phyloP scores from a whole-genome alignment of 805 yeast species.

The Candida pseudoglaebosa region DNA sequence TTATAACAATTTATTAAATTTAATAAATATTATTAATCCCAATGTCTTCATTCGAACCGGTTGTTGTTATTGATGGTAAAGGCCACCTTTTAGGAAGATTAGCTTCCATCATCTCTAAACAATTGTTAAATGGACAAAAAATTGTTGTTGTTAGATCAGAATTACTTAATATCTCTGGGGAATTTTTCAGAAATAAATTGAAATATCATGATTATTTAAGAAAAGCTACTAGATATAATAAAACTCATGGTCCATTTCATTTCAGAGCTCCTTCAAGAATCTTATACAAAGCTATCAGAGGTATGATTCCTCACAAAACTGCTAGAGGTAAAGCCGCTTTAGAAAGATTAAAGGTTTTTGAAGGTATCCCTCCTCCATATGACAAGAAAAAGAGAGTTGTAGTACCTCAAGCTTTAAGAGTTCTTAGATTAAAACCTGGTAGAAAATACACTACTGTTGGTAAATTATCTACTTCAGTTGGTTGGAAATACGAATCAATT shows the following conservation, averaged over 20 bases:
- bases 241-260: conserved; percentile 99
- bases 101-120: conserved; percentile 98
- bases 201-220: conserved; percentile 99
- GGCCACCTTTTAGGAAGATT: conserved; percentile 99
- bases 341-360: conserved; percentile 98
- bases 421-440: conserved; percentile 98
- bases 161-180: conserved; percentile 98
- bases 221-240: conserved; percentile 98
- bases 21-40: not conserved
- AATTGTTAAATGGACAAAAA: conserved; percentile 96
- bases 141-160: conserved; percentile 96
- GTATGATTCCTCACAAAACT: conserved; percentile 99
- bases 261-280: conserved; percentile 99
- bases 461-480: conserved; percentile 93
- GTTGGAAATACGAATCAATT: conserved; percentile 99
- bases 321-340: conserved; percentile 99
- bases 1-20: too few species aligned
- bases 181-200: conserved; percentile 99
- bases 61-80: conserved; percentile 98
- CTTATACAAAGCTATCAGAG: conserved; percentile 99
- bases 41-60: conserved; percentile 91
- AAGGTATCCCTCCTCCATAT: conserved; percentile 99
- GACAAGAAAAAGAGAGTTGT: conserved; percentile 99
- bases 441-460: conserved; percentile 99
- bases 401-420: conserved; percentile 99